Evolutionary conservation across 2,329 filamentous ascomycete genomes (phyloP).

Genomic region (Pseudogymnoascus sp.): DNA sequence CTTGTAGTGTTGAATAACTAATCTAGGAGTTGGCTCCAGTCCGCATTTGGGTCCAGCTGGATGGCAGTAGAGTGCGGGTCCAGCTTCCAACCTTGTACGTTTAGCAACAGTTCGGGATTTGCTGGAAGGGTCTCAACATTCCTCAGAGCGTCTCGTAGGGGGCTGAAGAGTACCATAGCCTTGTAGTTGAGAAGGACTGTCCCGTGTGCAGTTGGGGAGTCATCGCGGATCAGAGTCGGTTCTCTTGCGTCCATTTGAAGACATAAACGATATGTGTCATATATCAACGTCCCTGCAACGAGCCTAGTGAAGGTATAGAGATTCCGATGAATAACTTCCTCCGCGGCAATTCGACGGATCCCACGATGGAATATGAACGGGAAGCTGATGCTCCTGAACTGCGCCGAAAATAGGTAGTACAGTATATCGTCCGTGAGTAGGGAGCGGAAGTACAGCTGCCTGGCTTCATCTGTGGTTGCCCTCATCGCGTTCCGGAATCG

Average conservation of each 20-base stretch:
- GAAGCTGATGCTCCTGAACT: no score
- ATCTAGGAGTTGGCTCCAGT: no score
- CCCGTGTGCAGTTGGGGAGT: background rate
- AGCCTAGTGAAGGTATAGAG: background rate
- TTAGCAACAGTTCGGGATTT: background rate
- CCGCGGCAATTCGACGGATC: background rate
- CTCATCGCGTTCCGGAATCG: no score
- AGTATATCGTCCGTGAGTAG: no score
- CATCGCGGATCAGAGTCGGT: background rate
- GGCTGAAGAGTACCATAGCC: background rate
- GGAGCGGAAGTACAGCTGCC: no score
- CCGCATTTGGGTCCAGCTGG: no score
- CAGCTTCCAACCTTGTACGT: background rate
- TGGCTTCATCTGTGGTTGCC: no score
- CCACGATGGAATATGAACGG: no score
- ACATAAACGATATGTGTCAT: background rate
- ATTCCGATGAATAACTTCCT: background rate
- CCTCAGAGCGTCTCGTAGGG: background rate
- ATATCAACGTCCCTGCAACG: background rate
- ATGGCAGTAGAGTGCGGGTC: no score
- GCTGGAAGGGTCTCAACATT: background rate
- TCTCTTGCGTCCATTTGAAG: background rate
- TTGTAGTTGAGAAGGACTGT: background rate
- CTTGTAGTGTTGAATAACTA: no score
- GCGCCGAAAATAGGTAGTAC: no score